Evolutionary conservation across 306 rosid species (phyloP).

Genomic region (Prunus campanulata): DNA sequence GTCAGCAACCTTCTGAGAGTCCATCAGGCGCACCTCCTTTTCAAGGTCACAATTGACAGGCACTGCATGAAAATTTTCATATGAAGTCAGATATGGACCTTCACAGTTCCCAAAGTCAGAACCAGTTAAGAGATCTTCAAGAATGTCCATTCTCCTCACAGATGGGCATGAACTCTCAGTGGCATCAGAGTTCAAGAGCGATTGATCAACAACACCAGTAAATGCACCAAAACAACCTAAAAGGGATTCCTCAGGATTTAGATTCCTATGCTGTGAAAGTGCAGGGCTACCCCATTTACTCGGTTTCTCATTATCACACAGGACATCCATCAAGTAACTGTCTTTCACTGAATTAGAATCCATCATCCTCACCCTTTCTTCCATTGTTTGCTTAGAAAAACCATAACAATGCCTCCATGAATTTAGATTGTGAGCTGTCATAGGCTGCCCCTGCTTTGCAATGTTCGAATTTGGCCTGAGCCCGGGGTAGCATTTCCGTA

Average conservation of each 20-base stretch:
- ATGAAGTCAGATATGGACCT: slow-evolving; percentile 5
- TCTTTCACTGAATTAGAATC: background rate
- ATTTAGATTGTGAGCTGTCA: slow-evolving; percentile 6
- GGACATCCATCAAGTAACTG: background rate
- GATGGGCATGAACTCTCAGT: background rate
- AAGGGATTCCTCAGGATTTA: background rate
- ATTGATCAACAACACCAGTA: background rate
- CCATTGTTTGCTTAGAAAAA: slow-evolving; percentile 7
- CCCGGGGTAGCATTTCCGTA: background rate
- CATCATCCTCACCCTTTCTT: slow-evolving; percentile 3
- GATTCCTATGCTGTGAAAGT: background rate
- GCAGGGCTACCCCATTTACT: background rate
- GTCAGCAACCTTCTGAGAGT: background rate
- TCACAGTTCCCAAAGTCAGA: slow-evolving; percentile 8
- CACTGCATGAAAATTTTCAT: slow-evolving; percentile 8
- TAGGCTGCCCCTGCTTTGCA: slow-evolving; percentile 10
- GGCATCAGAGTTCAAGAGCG: background rate
- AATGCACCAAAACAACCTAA: background rate
- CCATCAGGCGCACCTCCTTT: background rate
- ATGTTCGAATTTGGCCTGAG: slow-evolving; percentile 13
- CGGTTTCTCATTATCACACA: background rate
- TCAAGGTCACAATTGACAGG: background rate
- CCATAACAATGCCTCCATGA: background rate
- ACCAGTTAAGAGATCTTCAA: slow-evolving; percentile 1
- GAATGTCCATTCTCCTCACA: slow-evolving; percentile 10